phyloP scores from a whole-genome alignment of 116 monocot genomes.

The Papilionanthe hybrid region DNA sequence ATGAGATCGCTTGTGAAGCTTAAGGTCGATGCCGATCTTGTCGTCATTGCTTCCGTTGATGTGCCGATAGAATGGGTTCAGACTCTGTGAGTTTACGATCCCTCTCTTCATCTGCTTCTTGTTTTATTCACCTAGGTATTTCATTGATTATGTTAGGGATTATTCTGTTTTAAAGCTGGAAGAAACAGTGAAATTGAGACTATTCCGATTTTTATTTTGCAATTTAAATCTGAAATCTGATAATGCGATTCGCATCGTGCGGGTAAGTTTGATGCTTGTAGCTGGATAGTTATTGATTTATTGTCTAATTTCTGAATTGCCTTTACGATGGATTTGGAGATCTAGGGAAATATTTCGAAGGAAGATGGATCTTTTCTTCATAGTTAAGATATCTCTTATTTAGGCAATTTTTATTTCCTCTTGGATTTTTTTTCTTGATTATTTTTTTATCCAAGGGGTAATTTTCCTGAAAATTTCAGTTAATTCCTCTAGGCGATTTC shows the following conservation, averaged over 20 bases:
- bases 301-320: not conserved
- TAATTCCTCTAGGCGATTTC: not conserved
- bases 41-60: slow-evolving; percentile 75
- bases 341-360: no score
- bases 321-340: not conserved
- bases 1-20: slow-evolving; percentile 55
- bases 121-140: not conserved
- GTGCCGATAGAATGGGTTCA: slow-evolving; percentile 53
- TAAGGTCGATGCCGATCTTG: slow-evolving; percentile 63
- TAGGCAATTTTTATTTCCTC: not conserved
- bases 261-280: not conserved
- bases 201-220: not conserved
- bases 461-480: not conserved
- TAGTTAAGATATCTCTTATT: not conserved
- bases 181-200: not conserved
- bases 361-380: no score
- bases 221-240: not conserved
- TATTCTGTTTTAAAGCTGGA: not conserved
- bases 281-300: not conserved
- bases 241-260: not conserved
- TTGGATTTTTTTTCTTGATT: not conserved
- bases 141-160: not conserved
- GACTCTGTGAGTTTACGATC: slow-evolving; percentile 26
- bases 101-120: not conserved
- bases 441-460: not conserved